Base-by-base conservation (phyloP, 257 asterid genomes). In the Solanum tarapatanum region DNA sequence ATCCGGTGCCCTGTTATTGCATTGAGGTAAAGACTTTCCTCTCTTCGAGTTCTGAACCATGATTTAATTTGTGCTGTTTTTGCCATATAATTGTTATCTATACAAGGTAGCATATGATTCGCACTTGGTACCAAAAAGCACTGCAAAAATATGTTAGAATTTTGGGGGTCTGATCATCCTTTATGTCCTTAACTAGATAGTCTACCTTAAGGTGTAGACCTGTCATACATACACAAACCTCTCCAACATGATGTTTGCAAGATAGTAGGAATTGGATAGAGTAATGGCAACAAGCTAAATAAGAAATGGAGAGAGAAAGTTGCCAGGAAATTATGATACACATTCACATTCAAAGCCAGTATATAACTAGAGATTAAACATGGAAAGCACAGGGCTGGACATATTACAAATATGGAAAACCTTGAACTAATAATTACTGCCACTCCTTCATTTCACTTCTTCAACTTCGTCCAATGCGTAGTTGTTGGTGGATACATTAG, bases 401-500 rank as follows among this genome's bases (percentile, higher is more conserved):
- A 82, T 68, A 60, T 85, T 88, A 88, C 92, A 87, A 87, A 79
- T 75, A 68, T 66, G 86, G 41, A 62, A 87, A 74, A 39, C 9
- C 41, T 45, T 45, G 43, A 17, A 48, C 70, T 48, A 82, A 28
- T 28, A 80, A 30, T 30, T 82, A 82, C 68, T 82, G 11, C 70
- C 69, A 30, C 26, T 45, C 83, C 48, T 84, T 91, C 88, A 92
- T 88, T 62, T 58, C 72, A 92, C 94, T 82, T 89, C 83, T 89
- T 95, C 94, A 13, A 95, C 91, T 91, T 95, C 98, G 62, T 95
- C 98, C 92, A 95, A 89, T 43, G 94, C 97, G 30, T 93, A 95
- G 95, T 95, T 95, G 94, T 95, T 95, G 75, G 98, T 94, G 4
- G 98, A 95, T 79, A 94, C 92, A 86, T 94, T 95, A 0, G 95